These are phyloP conservation scores for Geotrichum cucujoidarum DNA, from an alignment of 1,139 yeast genomes.

Conservation along the genomic window DNA sequence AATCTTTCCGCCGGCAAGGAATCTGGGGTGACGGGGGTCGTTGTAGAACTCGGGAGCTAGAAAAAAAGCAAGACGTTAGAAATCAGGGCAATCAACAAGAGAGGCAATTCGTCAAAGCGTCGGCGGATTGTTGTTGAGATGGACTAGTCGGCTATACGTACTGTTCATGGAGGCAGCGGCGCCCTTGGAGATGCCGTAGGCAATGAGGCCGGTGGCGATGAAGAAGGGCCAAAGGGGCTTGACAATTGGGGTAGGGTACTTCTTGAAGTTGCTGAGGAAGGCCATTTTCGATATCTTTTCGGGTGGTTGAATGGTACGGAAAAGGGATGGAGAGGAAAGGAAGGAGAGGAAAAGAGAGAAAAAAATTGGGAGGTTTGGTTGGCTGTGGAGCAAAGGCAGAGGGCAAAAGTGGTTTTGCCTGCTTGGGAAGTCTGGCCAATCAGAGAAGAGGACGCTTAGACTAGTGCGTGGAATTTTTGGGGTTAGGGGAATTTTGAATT, in stretches of 20 bases:
- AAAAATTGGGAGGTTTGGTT: background rate
- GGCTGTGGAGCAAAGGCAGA: constrained; percentile 1
- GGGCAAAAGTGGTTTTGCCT: too few species aligned
- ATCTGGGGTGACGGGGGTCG: constrained; percentile 78
- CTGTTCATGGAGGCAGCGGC: constrained; percentile 53
- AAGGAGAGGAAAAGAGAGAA: constrained; percentile 2
- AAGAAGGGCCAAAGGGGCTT: constrained; percentile 69
- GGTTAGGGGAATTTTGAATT: too few species aligned
- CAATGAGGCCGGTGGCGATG: constrained; percentile 51
- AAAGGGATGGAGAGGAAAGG: constrained; percentile 1
- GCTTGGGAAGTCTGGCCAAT: too few species aligned
- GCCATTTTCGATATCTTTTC: constrained; percentile 14
- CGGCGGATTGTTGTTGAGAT: too few species aligned
- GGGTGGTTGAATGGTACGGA: background rate
- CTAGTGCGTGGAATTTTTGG: too few species aligned
- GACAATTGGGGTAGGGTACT: constrained; percentile 48
- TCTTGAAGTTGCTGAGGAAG: constrained; percentile 31
- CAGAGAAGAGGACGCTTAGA: too few species aligned
- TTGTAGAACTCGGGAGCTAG: constrained; percentile 54
- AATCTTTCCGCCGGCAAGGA: constrained; percentile 49
- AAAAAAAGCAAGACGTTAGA: background rate
- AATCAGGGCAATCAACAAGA: constrained; percentile 3
- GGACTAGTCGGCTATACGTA: too few species aligned
- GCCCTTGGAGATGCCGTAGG: constrained; percentile 54
- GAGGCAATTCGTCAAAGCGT: background rate